Conservation (phyloP, 345 rosid species). For the Nephelium lappaceum region DNA sequence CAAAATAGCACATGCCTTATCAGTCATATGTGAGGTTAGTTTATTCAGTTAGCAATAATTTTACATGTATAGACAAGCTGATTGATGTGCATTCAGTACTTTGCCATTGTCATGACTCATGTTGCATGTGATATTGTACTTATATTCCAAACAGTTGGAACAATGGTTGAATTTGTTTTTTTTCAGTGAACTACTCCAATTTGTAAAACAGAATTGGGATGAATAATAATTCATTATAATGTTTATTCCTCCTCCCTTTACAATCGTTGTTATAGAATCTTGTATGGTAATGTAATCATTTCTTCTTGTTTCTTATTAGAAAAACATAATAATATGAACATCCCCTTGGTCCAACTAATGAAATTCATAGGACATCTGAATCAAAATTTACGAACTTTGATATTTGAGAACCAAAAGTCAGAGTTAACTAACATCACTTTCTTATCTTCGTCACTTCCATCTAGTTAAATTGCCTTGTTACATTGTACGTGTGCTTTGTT, state of each 20-base stretch:
- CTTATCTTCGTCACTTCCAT: not conserved
- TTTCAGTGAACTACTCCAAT: no score
- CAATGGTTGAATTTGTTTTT: not conserved
- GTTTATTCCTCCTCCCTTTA: not conserved
- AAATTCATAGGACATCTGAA: not conserved
- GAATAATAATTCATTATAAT: not conserved
- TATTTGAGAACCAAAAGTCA: not conserved
- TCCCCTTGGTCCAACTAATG: not conserved
- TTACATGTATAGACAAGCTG: not conserved
- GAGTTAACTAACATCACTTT: not conserved
- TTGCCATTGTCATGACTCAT: not conserved
- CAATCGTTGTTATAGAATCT: not conserved
- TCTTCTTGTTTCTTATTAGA: not conserved
- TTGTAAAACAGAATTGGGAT: no score
- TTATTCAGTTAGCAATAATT: not conserved
- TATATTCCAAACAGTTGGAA: not conserved
- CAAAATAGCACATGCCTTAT: not conserved
- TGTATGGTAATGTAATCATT: not conserved
- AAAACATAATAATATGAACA: not conserved
- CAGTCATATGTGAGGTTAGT: not conserved
- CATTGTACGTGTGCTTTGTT: not conserved
- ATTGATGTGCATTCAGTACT: not conserved
- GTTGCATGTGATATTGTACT: not conserved
- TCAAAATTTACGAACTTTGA: not conserved
- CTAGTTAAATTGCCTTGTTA: not conserved